Base-by-base conservation (phyloP, 73 alveolate species). In the Tetrahymena malaccensis region DNA sequence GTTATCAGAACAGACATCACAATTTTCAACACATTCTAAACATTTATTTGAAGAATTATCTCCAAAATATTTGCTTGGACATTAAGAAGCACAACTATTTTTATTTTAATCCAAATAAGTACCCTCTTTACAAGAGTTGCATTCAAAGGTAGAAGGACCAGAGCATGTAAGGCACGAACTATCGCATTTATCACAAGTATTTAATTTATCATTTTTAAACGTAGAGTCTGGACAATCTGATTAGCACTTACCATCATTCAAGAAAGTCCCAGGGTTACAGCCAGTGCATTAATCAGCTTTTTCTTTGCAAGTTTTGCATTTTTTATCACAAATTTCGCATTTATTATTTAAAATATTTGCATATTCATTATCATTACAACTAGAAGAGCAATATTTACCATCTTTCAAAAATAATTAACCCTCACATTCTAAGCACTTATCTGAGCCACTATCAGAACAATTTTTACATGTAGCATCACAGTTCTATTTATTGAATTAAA, bases 141-240 rank as follows among this genome's bases (percentile, higher is more conserved):
- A 94, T 38, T 94, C 96, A 83, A 25, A 94, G 7, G 19, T 94
- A 10, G 94, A 83, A 5, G 96, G 85, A 25, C 96, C 96, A 94
- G 43, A 12, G 93, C 96, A 94, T 22, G 96, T 94, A 40, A 43
- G 70, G n/a, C 96, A 94, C 25, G n/a, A 31, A 70, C 25, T 55
- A 94, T 94, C 31, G 38, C 96, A 94, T 34, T 94, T 35, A 34
- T 93, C 44, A 83, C 96, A 94, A 55, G 34, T 55, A 94, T 35
- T n/a, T 9, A 27, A 12, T n/a, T 35, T 84, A 94, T 55, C 35
- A 35, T 94, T 83, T 38, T 70, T 33, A 34, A 58, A 70, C 9
- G 96, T 93, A 15, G 94, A 55, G 22, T 94, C 96, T 21, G 93
- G 35, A 34, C 96, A 94, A 21, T 94, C 37, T 22, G 8, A 22